Base-by-base conservation (phyloP, 768 basidiomycete genomes). In the Sarcodon aspratus region DNA sequence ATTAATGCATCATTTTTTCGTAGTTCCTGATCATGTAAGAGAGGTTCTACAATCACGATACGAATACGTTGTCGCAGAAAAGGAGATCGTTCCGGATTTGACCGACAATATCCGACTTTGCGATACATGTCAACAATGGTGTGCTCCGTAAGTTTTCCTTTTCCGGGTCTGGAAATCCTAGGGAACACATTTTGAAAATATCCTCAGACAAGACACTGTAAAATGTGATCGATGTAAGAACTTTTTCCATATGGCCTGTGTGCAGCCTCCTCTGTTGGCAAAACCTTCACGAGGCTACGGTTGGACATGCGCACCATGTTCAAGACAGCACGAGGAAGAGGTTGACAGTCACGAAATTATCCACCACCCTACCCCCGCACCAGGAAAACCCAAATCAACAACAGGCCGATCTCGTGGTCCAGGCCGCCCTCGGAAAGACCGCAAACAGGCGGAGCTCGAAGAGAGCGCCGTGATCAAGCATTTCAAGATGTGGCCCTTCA, bases 221-320 rank as follows among this genome's bases (percentile, higher is more conserved):
- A 83, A 82, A 61, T 95, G 91, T 69, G 88, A 89, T 61, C 74
- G 84, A 44, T 98, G 95, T 75, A 90, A 92, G 69, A 79, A 79
- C 48, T 87, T 82, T 68, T 98, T 93, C 68, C 95, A 98, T 65
- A 95, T 97, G 86, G 64, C 73, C 50, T 98, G 95, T 61, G 85
- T 96, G 47, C 85, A 89, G 54, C 95, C 95, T 18, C 95, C 95
- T 3, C 69, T 98, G 7, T 70, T 75, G 13, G 85, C 85, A 2
- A 97, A 97, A 64, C 95, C 95, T 11, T 90, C 92, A 18, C 80
- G 91, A 53, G 95, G 95, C 42, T 98, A 97, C 66, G 91, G 89
- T 17, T 98, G 95, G 95, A 91, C 92, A 9, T 98, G 95, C 58
- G 88, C 89, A 0, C 90, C 92, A 1, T 98, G 94, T 63, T 86